Evolutionary conservation across 306 rosid species (phyloP), one percentile per base, ranked within the genome.

Genomic region (Trichosanthes truncata): DNA sequence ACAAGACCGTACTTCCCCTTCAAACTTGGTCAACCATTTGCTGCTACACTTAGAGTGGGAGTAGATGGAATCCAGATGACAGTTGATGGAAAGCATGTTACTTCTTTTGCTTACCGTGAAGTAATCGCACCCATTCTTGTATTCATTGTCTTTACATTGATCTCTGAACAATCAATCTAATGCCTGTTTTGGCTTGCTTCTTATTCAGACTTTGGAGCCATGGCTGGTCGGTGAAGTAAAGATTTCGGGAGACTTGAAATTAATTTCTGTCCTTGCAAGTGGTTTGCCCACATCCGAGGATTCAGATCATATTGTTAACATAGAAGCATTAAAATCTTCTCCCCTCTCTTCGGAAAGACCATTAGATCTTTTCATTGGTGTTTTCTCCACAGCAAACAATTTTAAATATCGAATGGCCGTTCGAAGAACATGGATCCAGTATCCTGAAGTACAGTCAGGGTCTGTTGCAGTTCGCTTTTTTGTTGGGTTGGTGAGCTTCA

Each of bases 391-490:
- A 0, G 99, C 99, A 21, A 93, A 96, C 93, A 96, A 96, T 88
- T 96, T 96, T 76, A 93, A 93, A 86, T 92, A 89, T 35, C 82
- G 99, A 80, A 96, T 96, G 99, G 93, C 99, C 76, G 97, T 93
- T 77, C 88, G 99, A 86, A 93, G 99, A 87, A 90, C 99, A n/a
- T 96, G 99, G 99, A 93, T 96, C 98, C 99, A 96, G 86, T 96
- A 93, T 79, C 81, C 90, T 80, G 91, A 86, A 63, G 93, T 96
- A 71, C 88, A 85, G 85, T 88, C 96, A 48, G 88, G 87, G 79
- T 60, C 52, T 41, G 88, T 89, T 49, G 97, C 96, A 12, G 98
- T 93, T 79, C 96, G 97, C 62, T 93, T 96, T 89, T 93, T 96
- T 82, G 99, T 96, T 84, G 99, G 99, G 83, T 87, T 96, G 98